Evolutionary conservation across 129 eudicot genomes (phyloP), one percentile per base, ranked within the genome.

Genomic region (Calendula officinalis): DNA sequence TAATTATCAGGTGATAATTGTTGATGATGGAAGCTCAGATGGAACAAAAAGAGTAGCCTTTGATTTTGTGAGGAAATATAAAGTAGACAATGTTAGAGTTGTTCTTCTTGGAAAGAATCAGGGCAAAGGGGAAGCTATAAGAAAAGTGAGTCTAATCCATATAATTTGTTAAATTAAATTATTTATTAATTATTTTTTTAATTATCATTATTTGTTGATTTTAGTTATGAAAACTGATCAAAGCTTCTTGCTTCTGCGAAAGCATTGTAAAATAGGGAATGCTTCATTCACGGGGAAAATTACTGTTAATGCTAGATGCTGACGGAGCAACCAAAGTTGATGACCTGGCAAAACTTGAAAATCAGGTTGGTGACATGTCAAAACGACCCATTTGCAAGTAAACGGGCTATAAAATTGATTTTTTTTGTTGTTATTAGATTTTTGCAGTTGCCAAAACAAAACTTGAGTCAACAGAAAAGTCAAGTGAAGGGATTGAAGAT

Each of bases 121-220:
- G 76, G 99, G 99, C 12, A 92, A 92, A 77, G 99, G 99, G 77
- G 99, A 92, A 86, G 99, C 99, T 44, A 92, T 92, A 75, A 75
- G 99, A 81, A 92, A 92, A 88, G 99, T 92, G 85, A 88, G 96
- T 78, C 52, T 13, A 73, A 71, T 78, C 77, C 48, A 38, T 62
- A 69, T 52, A 39, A 68, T 53, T 62, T 63, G 22, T 59, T 52
- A 32, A 5, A 6, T 43, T 4, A 8, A 33, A 16, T 35, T 4
- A 46, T 12, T 46, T 35, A 9, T 22, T 3, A 8, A 32, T 33
- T 35, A 6, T 53, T 12, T 46, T 35, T 12, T n/a, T n/a, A n/a
- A 48, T 60, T 11, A 37, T 59, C 4, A 11, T 10, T 30, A 42
- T 48, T 11, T 60, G 11, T 67, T 3, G 50, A 37, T 45, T 65